Evolutionary conservation across 805 yeast species (phyloP), one percentile per base, ranked within the genome.

Genomic region (Zygosaccharomyces bisporus): DNA sequence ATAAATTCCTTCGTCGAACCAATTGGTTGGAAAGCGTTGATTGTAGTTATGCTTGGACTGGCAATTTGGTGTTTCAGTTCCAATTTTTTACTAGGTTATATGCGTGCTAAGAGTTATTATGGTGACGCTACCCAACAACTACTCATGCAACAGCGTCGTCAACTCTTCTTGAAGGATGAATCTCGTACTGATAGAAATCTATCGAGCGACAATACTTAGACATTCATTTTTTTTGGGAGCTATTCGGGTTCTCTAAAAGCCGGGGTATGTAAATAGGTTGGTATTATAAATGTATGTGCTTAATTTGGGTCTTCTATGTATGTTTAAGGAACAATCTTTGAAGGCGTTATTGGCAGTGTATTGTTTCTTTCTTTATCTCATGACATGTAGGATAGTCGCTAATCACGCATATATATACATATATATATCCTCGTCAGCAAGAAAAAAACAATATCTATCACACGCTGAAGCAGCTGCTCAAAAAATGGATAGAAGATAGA

Each of bases 1-100:
- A 52, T 83, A 8, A 81, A 82, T 53, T 75, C 83, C 0, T 68
- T 84, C 43, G 69, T 83, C 14, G 86, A 83, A 51, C 89, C 88
- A 0, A 71, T 85, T 34, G 81, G 86, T 3, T 64, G 74, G 49
- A 80, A 82, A 57, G 77, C 83, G 14, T 68, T 80, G 35, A 25
- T 71, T 3, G 71, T 80, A 3, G 55, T 76, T 9, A 52, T 70
- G 3, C 51, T 71, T 7, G 64, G 63, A 1, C 47, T 73, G 8
- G 53, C 71, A 0, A 66, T 72, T n/a, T 66, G 77, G 67, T 57
- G 75, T 14, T 83, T 81, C 57, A 69, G 75, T 3, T 74, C 81
- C 20, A 85, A 85, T 57, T 79, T 83, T 50, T 62, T 77, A 2
- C 77, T 81, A 58, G 90, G 90, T 0, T 84, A 79, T 50, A 67